Evolutionary conservation across 2,329 filamentous ascomycete genomes (phyloP), one percentile per base, ranked within the genome.

Genomic region (Dryadomyces quercus-mongolicae): DNA sequence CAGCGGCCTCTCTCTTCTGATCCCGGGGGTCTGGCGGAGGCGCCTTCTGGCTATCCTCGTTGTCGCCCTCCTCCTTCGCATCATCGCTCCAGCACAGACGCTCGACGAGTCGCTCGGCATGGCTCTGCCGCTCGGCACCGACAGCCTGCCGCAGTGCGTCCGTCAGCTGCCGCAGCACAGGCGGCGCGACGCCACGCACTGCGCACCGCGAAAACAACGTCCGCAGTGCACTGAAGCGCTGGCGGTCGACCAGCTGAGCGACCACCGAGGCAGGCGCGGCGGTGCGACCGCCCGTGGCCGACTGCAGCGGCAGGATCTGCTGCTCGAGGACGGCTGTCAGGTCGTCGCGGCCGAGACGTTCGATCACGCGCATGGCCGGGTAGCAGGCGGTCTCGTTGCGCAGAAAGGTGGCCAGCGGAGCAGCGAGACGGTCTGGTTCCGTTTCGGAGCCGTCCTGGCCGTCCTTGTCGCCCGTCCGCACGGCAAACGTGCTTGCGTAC

Each of bases 361-460:
- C 87, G 46, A 98, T 73, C 3, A 94, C 83, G 55, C 83, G 81
- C 60, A 91, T 86, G 20, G 89, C 88, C 0, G 94, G 86, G 64
- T 95, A 97, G 22, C 83, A 86, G 6, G 93, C 90, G 50, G 91
- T 86, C 62, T 95, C 91, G 65, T 97, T 97, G 55, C 90, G 85
- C 6, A 92, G 81, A 56, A 95, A 78, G 43, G 82, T 86, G 21
- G 84, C 82, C 62, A 97, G 86, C 25, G 59, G 59, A 1, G 51
- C 3, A 3, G 18, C 10, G 49, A 18, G 7, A 5, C 21, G 12
- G 25, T 22, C 45, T 13, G 20, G 13, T 36, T 10, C 44, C 25
- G n/a, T n/a, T n/a, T n/a, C n/a, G n/a, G 16, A 20, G 13, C 16
- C 12, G 22, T 36, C 22, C 12, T 18, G 7, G 18, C 40, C 8